Base-by-base conservation (phyloP, 441 rosid genomes). In the Jatropha multifida region DNA sequence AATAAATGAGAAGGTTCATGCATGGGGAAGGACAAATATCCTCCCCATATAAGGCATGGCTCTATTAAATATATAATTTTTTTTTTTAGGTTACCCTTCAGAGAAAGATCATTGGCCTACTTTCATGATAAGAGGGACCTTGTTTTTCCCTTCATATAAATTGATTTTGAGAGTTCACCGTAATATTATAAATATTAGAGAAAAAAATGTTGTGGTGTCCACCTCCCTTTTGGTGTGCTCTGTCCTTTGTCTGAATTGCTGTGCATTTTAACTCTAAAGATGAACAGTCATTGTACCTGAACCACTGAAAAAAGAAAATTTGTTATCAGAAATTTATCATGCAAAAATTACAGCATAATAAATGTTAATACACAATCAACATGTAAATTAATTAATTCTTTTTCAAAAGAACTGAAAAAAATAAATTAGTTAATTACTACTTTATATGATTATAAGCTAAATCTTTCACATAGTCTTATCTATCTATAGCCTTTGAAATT, bases 91-190 rank as follows among this genome's bases (percentile, higher is more conserved):
- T 40, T 11, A 42, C 13, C 65, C 42, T 52, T 71, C 9, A 13
- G 13, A 18, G 56, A 17, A 66, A 75, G n/a, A 82, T 55, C 65
- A 72, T 20, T 69, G 77, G 67, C 72, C 74, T 46, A 40, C 69
- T 74, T 74, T 72, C 71, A 63, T 65, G 66, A 78, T 65, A 76
- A 71, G 68, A 77, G 75, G 73, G 59, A 32, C 5, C 41, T 51
- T 40, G 18, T 44, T 74, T 55, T 77, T 49, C 18, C 49, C 77
- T 7, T 72, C 42, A 78, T 41, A 66, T 26, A 72, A 72, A 73
- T 41, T 81, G 87, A 81, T 79, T 61, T 78, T 68, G 86, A 86
- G 87, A 76, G 77, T 84, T 69, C 71, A 78, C 83, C 86, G 62
- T 70, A 62, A 74, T 55, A 48, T 59, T 14, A 61, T 7, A 1